Percentiles rank a stretch among this genome's conserved stretches.
Conservation (phyloP, 2,329 filamentous ascomycete species). For the Verticillium nubilum region DNA sequence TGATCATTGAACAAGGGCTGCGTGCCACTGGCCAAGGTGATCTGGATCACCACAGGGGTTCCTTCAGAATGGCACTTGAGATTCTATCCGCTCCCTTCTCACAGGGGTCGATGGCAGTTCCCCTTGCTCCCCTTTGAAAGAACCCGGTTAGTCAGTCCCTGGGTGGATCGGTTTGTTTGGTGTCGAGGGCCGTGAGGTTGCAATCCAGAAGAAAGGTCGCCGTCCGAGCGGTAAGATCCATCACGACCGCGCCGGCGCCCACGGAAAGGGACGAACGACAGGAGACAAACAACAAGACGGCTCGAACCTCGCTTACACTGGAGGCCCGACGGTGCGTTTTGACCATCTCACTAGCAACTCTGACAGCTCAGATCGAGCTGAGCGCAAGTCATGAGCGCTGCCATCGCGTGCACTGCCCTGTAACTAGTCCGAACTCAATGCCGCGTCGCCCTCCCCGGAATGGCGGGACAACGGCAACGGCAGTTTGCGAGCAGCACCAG, state of each 20-base stretch:
- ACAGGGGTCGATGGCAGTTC: background rate
- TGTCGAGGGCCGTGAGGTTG: background rate
- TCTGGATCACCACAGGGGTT: background rate
- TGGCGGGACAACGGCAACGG: background rate
- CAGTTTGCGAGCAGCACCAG: background rate
- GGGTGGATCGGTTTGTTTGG: background rate
- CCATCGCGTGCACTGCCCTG: background rate
- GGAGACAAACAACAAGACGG: background rate
- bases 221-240: background rate
- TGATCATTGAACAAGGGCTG: background rate
- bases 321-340: background rate
- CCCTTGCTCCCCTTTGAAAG: background rate
- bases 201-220: background rate
- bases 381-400: background rate
- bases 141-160: background rate
- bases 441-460: background rate
- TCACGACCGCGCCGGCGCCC: background rate
- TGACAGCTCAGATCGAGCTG: background rate
- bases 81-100: background rate
- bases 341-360: background rate
- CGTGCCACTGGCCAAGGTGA: background rate
- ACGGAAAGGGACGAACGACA: background rate
- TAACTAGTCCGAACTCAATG: background rate
- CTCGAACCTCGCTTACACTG: background rate
- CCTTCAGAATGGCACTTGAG: background rate